Evolutionary conservation across 352 stramenopile genomes (phyloP).

Genomic region (Peronosclerospora sorghi): DNA sequence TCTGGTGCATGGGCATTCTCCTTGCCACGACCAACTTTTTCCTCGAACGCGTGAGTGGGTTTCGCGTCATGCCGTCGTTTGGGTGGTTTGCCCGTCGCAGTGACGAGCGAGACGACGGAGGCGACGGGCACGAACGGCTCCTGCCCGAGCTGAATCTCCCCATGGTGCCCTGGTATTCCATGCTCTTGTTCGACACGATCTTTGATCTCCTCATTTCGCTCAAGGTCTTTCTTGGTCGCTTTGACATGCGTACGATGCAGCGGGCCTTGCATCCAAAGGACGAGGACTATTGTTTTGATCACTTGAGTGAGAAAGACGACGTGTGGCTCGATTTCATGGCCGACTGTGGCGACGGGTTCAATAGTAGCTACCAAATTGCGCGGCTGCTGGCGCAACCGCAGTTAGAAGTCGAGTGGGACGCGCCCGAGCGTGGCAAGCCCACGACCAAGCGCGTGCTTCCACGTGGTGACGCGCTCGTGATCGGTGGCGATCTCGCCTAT

Average conservation of each 20-base stretch:
- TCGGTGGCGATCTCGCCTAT: constrained; percentile 89
- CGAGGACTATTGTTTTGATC: constrained; percentile 74
- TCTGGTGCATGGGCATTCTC: constrained; percentile 71
- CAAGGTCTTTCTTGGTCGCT: constrained; percentile 88
- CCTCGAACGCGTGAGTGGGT: constrained; percentile 65
- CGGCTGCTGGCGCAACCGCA: constrained; percentile 83
- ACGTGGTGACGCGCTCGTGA: constrained; percentile 80
- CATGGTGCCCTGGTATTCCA: constrained; percentile 93
- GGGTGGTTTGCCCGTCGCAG: constrained; percentile 43
- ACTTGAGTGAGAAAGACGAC: constrained; percentile 62
- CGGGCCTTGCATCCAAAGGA: constrained; percentile 64
- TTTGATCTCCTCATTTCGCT: constrained; percentile 89
- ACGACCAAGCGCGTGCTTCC: constrained; percentile 50
- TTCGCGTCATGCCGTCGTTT: constrained; percentile 67
- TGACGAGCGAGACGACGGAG: constrained; percentile 23
- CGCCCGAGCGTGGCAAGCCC: constrained; percentile 7
- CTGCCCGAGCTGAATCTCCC: constrained; percentile 62
- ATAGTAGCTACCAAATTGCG: constrained; percentile 89
- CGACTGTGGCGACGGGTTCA: constrained; percentile 89
- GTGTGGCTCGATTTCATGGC: constrained; percentile 93
- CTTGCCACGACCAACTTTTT: constrained; percentile 81
- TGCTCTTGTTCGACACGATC: constrained; percentile 85
- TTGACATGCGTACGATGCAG: constrained; percentile 88
- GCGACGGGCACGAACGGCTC: constrained; percentile 47
- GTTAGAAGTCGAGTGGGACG: constrained; percentile 62